Evolutionary conservation across 441 rosid species (phyloP).

Genomic region (Geranium incanum): DNA sequence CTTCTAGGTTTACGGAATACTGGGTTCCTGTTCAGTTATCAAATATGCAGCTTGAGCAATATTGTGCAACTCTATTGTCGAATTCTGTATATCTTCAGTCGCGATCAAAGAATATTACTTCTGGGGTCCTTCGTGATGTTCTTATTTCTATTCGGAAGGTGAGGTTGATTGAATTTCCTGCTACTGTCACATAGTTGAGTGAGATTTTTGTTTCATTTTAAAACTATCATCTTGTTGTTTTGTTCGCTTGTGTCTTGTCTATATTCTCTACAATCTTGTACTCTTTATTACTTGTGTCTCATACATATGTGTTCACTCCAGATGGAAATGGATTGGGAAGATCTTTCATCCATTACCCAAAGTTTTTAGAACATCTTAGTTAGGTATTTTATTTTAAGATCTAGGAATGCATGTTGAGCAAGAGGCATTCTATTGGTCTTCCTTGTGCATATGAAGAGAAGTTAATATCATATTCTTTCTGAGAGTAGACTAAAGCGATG

Average conservation of each 20-base stretch:
- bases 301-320: background rate
- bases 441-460: background rate
- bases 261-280: no score
- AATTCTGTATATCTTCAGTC: slow-evolving; percentile 53
- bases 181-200: slow-evolving; percentile 14
- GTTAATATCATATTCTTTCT: background rate
- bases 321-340: background rate
- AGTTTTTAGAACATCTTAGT: background rate
- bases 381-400: background rate
- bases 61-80: slow-evolving; percentile 64
- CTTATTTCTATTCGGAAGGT: slow-evolving; percentile 68
- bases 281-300: no score
- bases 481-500: background rate
- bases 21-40: slow-evolving; percentile 91
- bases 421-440: background rate
- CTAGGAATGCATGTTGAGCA: background rate
- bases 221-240: no score
- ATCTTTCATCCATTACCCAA: background rate
- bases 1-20: slow-evolving; percentile 60
- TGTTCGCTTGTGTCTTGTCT: no score
- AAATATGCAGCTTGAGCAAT: slow-evolving; percentile 79
- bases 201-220: slow-evolving; percentile 11
- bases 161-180: slow-evolving; percentile 20
- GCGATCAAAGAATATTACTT: slow-evolving; percentile 44
- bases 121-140: slow-evolving; percentile 56